Base-by-base conservation (phyloP, 140 eudicot species). In the Senecio squalidus region DNA sequence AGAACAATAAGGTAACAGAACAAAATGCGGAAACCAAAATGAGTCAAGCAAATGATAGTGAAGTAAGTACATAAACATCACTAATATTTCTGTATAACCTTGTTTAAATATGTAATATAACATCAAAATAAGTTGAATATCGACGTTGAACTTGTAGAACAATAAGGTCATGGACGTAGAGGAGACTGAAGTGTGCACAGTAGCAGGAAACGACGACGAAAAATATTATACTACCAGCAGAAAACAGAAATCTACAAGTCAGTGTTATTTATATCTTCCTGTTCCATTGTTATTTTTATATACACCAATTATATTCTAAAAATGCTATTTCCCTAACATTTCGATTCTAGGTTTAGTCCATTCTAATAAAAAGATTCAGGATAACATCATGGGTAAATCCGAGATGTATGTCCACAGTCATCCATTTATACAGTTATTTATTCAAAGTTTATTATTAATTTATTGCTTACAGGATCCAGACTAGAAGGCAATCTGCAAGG, bases 401-500 rank as follows among this genome's bases (percentile, higher is more conserved):
- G 69, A 70, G 57, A 78, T 86, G 88, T 84, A n/a, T 43, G 66
- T 33, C 18, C 26, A 33, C 27, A 14, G 55, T 31, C 57, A 4
- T 20, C 11, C 15, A 11, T 22, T 5, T 55, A 6, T 44, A 17
- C 23, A 36, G 43, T 17, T 49, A 41, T 39, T 30, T 33, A 4
- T 49, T 21, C 28, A 9, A 8, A 1, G 0, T 34, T 24, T 6
- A 4, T 17, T 62, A 13, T 30, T 45, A 22, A 7, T 22, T 13
- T 24, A n/a, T 39, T 76, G 43, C 18, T 34, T 53, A 15, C 72
- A 77, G 78, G 64, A 20, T 55, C 30, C 39, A 60, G 65, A 62
- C 39, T 18, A 74, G 72, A 69, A 78, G 94, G 72, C 86, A 75
- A 53, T 78, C 89, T 56, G 68, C 75, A 33, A 74, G 80, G 76